phyloP scores from a whole-genome alignment of 1,284 basidiomycete species.

The Naganishia sp. region DNA sequence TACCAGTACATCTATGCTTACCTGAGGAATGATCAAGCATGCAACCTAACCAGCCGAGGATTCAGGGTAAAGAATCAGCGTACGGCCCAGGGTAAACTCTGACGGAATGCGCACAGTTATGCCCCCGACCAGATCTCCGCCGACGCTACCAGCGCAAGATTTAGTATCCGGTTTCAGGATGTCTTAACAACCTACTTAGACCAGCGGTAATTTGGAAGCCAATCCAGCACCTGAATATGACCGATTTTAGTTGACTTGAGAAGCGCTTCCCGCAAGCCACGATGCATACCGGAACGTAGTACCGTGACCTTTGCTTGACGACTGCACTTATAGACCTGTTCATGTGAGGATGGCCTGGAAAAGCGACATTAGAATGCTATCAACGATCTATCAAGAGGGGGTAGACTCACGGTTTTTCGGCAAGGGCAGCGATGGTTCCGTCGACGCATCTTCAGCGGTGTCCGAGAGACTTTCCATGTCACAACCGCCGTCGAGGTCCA shows the following conservation, averaged over 20 bases:
- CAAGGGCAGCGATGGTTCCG: background rate
- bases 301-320: slow-evolving; percentile 51
- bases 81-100: background rate
- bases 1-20: slow-evolving; percentile 26
- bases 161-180: too few relatives aligned
- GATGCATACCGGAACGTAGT: slow-evolving; percentile 51
- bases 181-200: slow-evolving; percentile 61
- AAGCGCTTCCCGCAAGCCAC: background rate
- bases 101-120: slow-evolving; percentile 60
- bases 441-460: background rate
- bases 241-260: background rate
- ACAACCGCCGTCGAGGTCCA: background rate
- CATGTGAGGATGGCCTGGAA: background rate
- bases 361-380: background rate
- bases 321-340: slow-evolving; percentile 35
- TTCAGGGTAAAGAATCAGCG: background rate
- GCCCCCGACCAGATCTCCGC: slow-evolving; percentile 79
- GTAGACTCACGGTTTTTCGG: background rate
- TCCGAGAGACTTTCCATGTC: background rate
- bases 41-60: slow-evolving; percentile 59
- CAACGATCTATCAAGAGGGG: background rate
- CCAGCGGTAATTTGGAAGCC: slow-evolving; percentile 80
- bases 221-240: slow-evolving; percentile 54
- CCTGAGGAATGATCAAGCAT: slow-evolving; percentile 86
- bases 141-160: slow-evolving; percentile 58